Conservation (phyloP, 768 basidiomycete genomes). For the Psilocybe subaeruginosa region DNA sequence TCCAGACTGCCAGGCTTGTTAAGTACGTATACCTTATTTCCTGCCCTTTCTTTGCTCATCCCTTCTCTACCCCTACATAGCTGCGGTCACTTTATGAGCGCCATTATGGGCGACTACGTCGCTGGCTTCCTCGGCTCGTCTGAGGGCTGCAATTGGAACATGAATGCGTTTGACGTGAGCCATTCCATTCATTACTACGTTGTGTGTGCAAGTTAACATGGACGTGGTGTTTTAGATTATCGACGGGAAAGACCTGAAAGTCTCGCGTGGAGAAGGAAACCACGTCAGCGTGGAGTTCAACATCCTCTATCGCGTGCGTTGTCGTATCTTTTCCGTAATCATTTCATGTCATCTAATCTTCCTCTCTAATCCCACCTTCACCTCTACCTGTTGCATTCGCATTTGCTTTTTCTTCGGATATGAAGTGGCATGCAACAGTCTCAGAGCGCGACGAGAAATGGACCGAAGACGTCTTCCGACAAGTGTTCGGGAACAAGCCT, state of each 20-base stretch:
- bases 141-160: conserved; percentile 56
- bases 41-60: neutral
- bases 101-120: conserved; percentile 64
- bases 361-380: too few relatives aligned
- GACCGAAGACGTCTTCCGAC: conserved; percentile 48
- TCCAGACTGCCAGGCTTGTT: conserved; percentile 57
- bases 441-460: conserved; percentile 52
- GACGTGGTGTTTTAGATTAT: conserved; percentile 32
- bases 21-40: conserved; percentile 35
- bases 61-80: conserved; percentile 22
- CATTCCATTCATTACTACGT: neutral
- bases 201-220: neutral
- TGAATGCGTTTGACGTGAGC: conserved; percentile 48
- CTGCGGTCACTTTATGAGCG: conserved; percentile 57
- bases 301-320: conserved; percentile 41
- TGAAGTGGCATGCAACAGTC: conserved; percentile 60
- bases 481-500: conserved; percentile 37
- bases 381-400: too few relatives aligned
- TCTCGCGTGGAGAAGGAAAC: conserved; percentile 62
- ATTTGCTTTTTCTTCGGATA: too few relatives aligned
- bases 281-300: conserved; percentile 73
- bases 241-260: conserved; percentile 32
- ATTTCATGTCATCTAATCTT: too few relatives aligned
- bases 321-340: too few relatives aligned
- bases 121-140: conserved; percentile 58